Base-by-base conservation (phyloP, 495 filamentous ascomycete genomes). In the Podospora appendiculata region DNA sequence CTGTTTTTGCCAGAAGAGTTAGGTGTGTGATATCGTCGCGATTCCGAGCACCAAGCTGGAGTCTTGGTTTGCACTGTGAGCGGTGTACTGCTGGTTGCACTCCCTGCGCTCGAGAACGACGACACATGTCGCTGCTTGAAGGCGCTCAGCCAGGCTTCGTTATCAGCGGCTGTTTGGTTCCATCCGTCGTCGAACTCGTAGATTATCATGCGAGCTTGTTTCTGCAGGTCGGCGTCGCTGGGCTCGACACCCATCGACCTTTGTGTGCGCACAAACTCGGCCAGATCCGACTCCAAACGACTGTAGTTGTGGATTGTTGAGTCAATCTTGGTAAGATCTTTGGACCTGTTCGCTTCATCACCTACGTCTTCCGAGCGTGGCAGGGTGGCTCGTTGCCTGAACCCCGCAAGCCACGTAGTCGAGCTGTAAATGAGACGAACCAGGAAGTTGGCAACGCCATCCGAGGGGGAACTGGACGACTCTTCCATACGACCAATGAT, bases 81-180 rank as follows among this genome's bases (percentile, higher is more conserved):
- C 4, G 58, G 53, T 14, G 49, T 16, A 8, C 57, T 38, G 39
- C 47, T 47, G 35, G 52, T n/a, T 53, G 64, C 17, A 12, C 50
- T 47, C 18, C 47, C 32, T 32, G 57, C 13, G 39, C 44, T 36
- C 40, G 57, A 32, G 17, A 51, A 19, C 25, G 44, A 13, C 17
- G 50, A 53, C 32, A 58, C 46, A 45, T 79, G 67, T 36, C 70
- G 64, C 45, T 65, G 45, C 43, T 66, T 69, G 51, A 81, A 80
- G 6, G 65, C 58, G 16, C 63, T 57, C 8, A 89, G 70, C 80
- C 83, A 85, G 1, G 75, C 62, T 4, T 70, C 68, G 51, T 89
- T 83, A 56, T 89, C 85, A 7, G 84, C 80, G 17, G 79, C 82
- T 0, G 84, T 88, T 62, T 86, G 84, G 51, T 87, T 87, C 83